phyloP scores from a whole-genome alignment of 345 rosid genomes.

The Eutrema yunnanense region DNA sequence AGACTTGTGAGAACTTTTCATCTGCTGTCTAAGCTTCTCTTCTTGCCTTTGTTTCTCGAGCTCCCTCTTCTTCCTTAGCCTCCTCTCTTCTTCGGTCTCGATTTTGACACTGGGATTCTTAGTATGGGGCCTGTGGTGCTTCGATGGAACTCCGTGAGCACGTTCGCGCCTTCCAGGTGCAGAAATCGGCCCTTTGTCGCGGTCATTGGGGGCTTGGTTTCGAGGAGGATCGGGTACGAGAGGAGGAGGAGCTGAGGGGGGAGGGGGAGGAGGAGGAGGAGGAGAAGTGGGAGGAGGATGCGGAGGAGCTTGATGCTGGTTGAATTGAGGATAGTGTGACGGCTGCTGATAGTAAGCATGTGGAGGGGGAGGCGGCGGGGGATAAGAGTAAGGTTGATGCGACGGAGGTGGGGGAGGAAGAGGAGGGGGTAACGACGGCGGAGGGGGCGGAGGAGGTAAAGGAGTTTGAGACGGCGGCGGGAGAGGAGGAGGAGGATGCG shows the following conservation, averaged over 20 bases:
- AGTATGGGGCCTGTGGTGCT: slow-evolving; percentile 39
- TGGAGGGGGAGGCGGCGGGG: slow-evolving; percentile 55
- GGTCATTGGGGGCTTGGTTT: slow-evolving; percentile 48
- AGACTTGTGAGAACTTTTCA: slow-evolving; percentile 44
- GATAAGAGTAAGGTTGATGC: slow-evolving; percentile 62
- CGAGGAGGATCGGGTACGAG: slow-evolving; percentile 49
- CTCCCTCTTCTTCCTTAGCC: slow-evolving; percentile 86
- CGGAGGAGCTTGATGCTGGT: slow-evolving; percentile 44
- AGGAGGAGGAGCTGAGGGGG: slow-evolving; percentile 78
- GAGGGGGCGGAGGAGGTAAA: slow-evolving; percentile 40
- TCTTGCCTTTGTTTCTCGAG: slow-evolving; percentile 75
- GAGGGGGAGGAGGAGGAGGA: slow-evolving; percentile 84
- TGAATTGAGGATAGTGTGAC: slow-evolving; percentile 49
- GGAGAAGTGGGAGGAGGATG: slow-evolving; percentile 58
- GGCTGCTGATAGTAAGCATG: slow-evolving; percentile 51
- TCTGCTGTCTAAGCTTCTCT: slow-evolving; percentile 43
- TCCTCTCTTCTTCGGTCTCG: slow-evolving; percentile 93
- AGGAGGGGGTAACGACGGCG: slow-evolving; percentile 34
- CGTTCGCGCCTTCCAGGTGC: slow-evolving; percentile 44
- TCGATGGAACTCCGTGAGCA: slow-evolving; percentile 34
- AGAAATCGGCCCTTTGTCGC: slow-evolving; percentile 21
- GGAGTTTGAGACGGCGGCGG: slow-evolving; percentile 41
- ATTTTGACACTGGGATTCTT: slow-evolving; percentile 57
- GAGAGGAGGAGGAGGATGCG: slow-evolving; percentile 23
- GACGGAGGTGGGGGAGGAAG: slow-evolving; percentile 54